Evolutionary conservation across 805 yeast species (phyloP), one percentile per base, ranked within the genome.

Genomic region (Tetrapisispora pingtungensis): DNA sequence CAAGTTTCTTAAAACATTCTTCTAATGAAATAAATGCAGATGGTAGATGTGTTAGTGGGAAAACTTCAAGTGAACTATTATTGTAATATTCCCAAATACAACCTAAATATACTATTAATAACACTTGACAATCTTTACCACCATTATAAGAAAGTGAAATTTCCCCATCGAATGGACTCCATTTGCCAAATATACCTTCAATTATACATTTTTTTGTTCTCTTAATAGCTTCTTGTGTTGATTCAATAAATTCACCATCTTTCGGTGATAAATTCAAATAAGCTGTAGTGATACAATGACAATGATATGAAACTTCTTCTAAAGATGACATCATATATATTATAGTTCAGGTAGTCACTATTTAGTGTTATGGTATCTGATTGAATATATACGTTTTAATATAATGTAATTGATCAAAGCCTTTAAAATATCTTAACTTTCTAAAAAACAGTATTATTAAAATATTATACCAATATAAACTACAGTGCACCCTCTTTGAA

Each of bases 51-150:
- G 45, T 36, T 27, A 57, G 40, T 8, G 65, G 63, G 44, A 59
- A 51, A 6, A 33, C 30, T 14, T 15, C 28, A 13, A 24, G 13
- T 12, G 22, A 12, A n/a, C 33, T 26, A 15, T 27, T 28, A 24
- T 38, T 42, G 32, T 50, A 59, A 30, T 51, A 55, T 40, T 59
- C 61, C 68, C 52, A 56, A 44, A 64, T 67, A 19, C 75, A 41
- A 1, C 93, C 81, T 42, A 89, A 65, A 43, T 85, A 77, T 5
- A 93, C 57, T 14, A 87, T 68, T 44, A 93, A 71, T 82, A 90
- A 78, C 28, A 89, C 97, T 39, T 89, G 75, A 56, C 97, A 93
- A 65, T 93, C 98, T 58, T 93, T 93, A 1, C 98, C 98, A 10
- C 98, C 98, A 59, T 93, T 93, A 62, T 83, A 93, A 2, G 95